phyloP scores from a whole-genome alignment of 768 basidiomycete genomes.

The Suillus lakei region DNA sequence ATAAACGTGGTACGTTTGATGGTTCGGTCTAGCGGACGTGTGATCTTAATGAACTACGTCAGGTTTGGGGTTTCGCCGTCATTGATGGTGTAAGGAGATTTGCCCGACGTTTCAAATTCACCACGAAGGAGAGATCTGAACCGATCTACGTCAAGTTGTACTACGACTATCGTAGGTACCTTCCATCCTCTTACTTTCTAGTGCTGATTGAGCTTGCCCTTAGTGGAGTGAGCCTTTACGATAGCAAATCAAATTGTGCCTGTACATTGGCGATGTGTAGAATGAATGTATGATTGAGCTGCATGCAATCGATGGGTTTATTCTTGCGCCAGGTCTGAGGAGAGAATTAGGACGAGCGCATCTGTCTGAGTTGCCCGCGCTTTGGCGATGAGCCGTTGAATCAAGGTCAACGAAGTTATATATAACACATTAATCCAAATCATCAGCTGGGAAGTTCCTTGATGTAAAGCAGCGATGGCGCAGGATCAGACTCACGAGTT shows the following conservation, averaged over 20 bases:
- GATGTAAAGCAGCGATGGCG: no score
- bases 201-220: neutral
- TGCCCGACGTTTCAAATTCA: conserved; percentile 60
- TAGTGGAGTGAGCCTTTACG: neutral
- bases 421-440: no score
- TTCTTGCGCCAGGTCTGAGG: neutral
- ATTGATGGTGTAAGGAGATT: conserved; percentile 58
- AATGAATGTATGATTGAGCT: neutral
- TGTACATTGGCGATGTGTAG: neutral
- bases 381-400: neutral
- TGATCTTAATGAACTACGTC: neutral
- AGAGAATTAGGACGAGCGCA: neutral
- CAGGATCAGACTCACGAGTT: no score
- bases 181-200: neutral
- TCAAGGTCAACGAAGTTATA: neutral
- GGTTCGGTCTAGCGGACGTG: neutral
- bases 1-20: conserved; percentile 52
- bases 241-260: neutral
- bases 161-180: neutral
- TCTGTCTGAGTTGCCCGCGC: neutral
- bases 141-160: conserved; percentile 5
- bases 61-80: conserved; percentile 62
- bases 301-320: neutral
- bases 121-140: conserved; percentile 24
- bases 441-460: neutral